Evolutionary conservation across 352 stramenopile genomes (phyloP).

Genomic region (Phytophthora nicotianae): DNA sequence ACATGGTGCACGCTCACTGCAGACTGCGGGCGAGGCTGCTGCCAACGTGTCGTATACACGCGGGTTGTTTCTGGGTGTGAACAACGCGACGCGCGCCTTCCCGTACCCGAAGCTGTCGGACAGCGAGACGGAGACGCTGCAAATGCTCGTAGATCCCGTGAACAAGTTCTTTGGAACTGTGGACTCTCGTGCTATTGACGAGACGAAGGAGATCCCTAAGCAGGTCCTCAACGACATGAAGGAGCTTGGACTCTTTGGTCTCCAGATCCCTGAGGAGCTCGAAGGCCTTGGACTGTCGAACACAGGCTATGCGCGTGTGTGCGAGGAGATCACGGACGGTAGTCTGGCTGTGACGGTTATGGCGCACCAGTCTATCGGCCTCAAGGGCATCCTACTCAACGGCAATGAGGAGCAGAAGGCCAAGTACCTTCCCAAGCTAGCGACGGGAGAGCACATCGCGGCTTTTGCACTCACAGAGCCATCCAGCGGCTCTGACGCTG

Average conservation of each 20-base stretch:
- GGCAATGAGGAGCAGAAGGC: conserved; percentile 84
- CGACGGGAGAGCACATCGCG: conserved; percentile 85
- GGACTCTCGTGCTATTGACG: conserved; percentile 76
- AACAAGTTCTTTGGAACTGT: conserved; percentile 79
- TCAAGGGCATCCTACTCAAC: conserved; percentile 90
- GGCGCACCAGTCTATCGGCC: conserved; percentile 88
- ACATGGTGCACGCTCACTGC: conserved; percentile 44
- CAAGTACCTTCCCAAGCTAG: conserved; percentile 91
- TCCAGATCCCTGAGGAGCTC: conserved; percentile 86
- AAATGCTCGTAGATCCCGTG: conserved; percentile 86
- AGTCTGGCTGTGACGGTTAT: conserved; percentile 86
- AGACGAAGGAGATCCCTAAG: conserved; percentile 79
- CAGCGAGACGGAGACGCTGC: conserved; percentile 79
- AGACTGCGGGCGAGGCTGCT: conserved; percentile 73
- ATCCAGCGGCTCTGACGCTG: conserved; percentile 90
- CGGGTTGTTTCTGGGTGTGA: conserved; percentile 83
- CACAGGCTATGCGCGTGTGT: conserved; percentile 85
- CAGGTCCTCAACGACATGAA: conserved; percentile 79
- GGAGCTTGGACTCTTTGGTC: conserved; percentile 84
- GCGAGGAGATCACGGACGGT: conserved; percentile 84
- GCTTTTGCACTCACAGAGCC: conserved; percentile 92
- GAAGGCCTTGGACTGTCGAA: conserved; percentile 83
- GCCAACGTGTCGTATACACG: conserved; percentile 80
- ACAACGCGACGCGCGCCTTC: conserved; percentile 79
- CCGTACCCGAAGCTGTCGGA: conserved; percentile 78